Percentiles rank a stretch among this genome's conserved stretches.
phyloP scores from a whole-genome alignment of 305 asterid species.

The Striga hermonthica region DNA sequence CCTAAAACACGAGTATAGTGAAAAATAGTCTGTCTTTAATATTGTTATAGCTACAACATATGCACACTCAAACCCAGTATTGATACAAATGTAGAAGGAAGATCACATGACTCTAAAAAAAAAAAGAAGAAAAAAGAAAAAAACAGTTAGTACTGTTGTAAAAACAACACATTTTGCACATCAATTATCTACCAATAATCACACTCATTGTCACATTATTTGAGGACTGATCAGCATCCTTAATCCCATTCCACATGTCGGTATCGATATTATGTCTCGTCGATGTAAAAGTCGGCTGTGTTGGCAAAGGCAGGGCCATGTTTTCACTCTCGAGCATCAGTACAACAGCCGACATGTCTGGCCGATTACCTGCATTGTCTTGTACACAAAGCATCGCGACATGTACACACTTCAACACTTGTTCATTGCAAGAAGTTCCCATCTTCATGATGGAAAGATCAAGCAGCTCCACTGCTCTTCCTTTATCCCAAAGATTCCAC shows the following conservation, averaged over 20 bases:
- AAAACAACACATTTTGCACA: not conserved
- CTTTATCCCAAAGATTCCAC: constrained; percentile 75
- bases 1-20: too few species aligned
- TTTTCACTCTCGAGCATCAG: constrained; percentile 73
- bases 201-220: constrained; percentile 56
- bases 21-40: not conserved
- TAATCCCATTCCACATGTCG: constrained; percentile 45
- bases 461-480: constrained; percentile 46
- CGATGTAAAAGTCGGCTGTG: constrained; percentile 61
- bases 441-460: constrained; percentile 43
- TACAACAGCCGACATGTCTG: constrained; percentile 67
- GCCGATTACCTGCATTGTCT: constrained; percentile 56
- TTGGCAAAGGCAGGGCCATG: constrained; percentile 54
- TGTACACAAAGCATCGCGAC: constrained; percentile 81
- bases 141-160: too few species aligned
- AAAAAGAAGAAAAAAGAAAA: too few species aligned
- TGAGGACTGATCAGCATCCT: constrained; percentile 40
- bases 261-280: constrained; percentile 42
- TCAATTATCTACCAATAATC: constrained; percentile 53
- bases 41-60: not conserved
- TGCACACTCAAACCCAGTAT: too few species aligned
- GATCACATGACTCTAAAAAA: too few species aligned
- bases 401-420: constrained; percentile 65
- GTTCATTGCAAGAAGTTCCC: constrained; percentile 35
- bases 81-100: too few species aligned